A percentile compares a stretch with the other conserved stretches of the same genome.
Conservation (phyloP, 257 asterid genomes). For the Leptodermis oblonga region DNA sequence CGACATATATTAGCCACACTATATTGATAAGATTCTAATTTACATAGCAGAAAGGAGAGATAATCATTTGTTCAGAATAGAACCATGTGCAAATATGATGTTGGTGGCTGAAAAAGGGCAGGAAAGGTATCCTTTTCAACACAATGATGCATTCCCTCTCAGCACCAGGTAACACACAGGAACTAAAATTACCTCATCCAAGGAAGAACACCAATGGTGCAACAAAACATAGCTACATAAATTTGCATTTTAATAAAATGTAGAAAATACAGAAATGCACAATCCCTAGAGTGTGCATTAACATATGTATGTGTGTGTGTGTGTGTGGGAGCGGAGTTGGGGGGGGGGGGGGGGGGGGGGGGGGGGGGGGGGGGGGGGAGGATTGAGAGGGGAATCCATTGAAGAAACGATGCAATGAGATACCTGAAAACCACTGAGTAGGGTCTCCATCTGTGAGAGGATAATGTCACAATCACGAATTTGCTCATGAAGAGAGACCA, state of each 20-base stretch:
- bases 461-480: constrained; percentile 92
- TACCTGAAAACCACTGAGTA: constrained; percentile 98
- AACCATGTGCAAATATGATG: neutral
- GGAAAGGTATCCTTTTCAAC: neutral
- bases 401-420: constrained; percentile 3
- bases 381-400: too few relatives aligned
- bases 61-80: neutral
- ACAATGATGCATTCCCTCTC: neutral
- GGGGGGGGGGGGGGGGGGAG: too few relatives aligned
- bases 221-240: neutral
- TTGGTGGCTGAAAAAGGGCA: neutral
- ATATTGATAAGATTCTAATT: neutral
- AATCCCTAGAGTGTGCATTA: neutral
- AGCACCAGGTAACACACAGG: neutral
- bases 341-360: too few relatives aligned
- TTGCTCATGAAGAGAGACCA: constrained; percentile 93
- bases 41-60: neutral
- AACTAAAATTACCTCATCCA: neutral
- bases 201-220: neutral
- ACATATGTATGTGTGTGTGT: too few relatives aligned
- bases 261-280: neutral
- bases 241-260: neutral
- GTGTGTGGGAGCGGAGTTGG: too few relatives aligned
- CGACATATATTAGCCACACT: neutral
- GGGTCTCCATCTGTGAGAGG: constrained; percentile 90